Evolutionary conservation across 1,139 yeast species (phyloP).

Genomic region (Hansenula sp.): DNA sequence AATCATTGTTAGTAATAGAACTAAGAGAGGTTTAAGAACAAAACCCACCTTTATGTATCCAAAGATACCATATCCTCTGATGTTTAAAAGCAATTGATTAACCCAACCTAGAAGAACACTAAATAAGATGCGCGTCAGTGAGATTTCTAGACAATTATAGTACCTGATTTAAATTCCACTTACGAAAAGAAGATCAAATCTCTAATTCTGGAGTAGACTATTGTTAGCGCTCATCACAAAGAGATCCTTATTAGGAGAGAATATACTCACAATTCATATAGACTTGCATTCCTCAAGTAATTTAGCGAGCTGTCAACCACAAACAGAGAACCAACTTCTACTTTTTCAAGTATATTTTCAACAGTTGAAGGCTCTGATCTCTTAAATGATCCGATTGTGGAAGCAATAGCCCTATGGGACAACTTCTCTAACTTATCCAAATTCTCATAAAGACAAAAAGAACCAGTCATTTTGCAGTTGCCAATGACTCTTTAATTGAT

Average conservation of each 20-base stretch:
- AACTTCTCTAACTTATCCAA: not conserved
- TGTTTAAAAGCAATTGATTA: not conserved
- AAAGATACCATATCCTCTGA: conserved; percentile 5
- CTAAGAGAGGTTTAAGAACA: no score
- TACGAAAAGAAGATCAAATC: not conserved
- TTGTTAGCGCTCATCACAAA: no score
- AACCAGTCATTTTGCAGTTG: no score
- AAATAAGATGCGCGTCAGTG: not conserved
- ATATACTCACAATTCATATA: not conserved
- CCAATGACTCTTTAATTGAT: no score
- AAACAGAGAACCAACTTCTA: not conserved
- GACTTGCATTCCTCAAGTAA: not conserved
- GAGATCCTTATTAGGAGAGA: no score
- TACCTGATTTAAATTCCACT: not conserved
- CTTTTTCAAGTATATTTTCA: not conserved
- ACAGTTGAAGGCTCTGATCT: not conserved
- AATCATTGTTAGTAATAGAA: no score
- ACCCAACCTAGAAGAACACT: not conserved
- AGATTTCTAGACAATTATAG: not conserved
- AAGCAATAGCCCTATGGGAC: not conserved
- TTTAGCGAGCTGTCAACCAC: not conserved
- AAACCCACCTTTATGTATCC: conserved; percentile 2
- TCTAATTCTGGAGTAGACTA: not conserved
- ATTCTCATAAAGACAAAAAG: no score
- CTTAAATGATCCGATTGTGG: not conserved